phyloP scores from a whole-genome alignment of 805 yeast genomes.

The Candida maesae region DNA sequence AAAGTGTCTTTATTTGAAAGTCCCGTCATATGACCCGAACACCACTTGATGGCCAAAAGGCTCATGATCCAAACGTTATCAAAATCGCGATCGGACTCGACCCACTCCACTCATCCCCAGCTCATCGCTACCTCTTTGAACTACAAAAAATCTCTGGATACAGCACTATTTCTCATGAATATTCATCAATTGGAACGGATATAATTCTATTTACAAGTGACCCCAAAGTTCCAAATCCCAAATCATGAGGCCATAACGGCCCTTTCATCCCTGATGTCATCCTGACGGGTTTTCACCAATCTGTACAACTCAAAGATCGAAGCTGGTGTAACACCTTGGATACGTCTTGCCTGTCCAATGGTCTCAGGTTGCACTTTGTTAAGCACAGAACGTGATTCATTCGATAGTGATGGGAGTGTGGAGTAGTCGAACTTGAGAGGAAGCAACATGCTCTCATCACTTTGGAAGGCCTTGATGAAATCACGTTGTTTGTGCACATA shows the following conservation, averaged over 20 bases:
- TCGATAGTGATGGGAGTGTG: conserved; percentile 58
- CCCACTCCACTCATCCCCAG: too few relatives aligned
- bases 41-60: too few relatives aligned
- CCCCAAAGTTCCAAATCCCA: too few relatives aligned
- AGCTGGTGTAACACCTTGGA: conserved; percentile 94
- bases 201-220: too few relatives aligned
- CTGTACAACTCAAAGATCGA: conserved; percentile 78
- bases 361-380: conserved; percentile 81
- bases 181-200: too few relatives aligned
- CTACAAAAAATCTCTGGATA: too few relatives aligned
- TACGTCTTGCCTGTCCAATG: conserved; percentile 90
- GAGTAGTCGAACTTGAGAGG: conserved; percentile 67
- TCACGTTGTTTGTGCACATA: conserved; percentile 70
- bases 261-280: conserved; percentile 21
- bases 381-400: conserved; percentile 66
- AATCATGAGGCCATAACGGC: conserved; percentile 6
- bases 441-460: conserved; percentile 74
- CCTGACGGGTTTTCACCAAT: conserved; percentile 34
- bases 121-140: too few relatives aligned
- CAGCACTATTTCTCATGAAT: too few relatives aligned
- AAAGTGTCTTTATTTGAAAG: too few relatives aligned
- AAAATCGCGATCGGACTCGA: too few relatives aligned
- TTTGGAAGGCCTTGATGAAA: conserved; percentile 70
- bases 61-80: too few relatives aligned
- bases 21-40: too few relatives aligned